phyloP scores from a whole-genome alignment of 1,139 yeast species.

The Geotrichum citri-aurantii region DNA sequence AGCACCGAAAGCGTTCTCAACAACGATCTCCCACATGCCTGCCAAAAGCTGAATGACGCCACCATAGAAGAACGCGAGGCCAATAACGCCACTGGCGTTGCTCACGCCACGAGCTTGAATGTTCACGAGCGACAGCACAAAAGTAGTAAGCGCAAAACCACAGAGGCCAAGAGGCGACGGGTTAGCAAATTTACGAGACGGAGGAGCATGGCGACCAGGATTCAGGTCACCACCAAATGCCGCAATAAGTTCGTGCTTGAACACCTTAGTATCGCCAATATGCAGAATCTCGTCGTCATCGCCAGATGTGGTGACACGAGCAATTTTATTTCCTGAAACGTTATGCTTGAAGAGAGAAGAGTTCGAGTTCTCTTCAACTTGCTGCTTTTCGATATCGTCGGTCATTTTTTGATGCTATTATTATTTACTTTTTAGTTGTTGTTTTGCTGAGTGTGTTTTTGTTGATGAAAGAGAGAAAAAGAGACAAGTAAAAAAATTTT shows the following conservation, averaged over 20 bases:
- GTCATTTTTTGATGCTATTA: not conserved
- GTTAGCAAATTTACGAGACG: slow-evolving; percentile 68
- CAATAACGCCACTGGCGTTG: slow-evolving; percentile 52
- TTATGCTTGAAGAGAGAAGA: not conserved
- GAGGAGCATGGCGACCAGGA: slow-evolving; percentile 57
- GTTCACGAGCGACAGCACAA: slow-evolving; percentile 62
- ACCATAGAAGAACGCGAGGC: slow-evolving; percentile 80
- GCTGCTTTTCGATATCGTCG: slow-evolving; percentile 12
- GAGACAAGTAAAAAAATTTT: slow-evolving; percentile 4
- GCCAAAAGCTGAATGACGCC: slow-evolving; percentile 71
- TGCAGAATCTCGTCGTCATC: slow-evolving; percentile 49
- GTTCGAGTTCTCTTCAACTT: slow-evolving; percentile 4
- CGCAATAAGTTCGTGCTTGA: slow-evolving; percentile 48
- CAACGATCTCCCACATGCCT: slow-evolving; percentile 64
- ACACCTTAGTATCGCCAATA: slow-evolving; percentile 63
- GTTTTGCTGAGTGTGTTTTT: not conserved
- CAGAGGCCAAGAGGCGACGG: slow-evolving; percentile 86
- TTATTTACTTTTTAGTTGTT: not conserved
- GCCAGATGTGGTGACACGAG: slow-evolving; percentile 18
- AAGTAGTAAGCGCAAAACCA: slow-evolving; percentile 80
- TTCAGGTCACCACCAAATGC: slow-evolving; percentile 69
- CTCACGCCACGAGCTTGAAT: slow-evolving; percentile 52
- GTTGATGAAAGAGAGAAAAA: not conserved
- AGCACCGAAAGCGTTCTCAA: slow-evolving; percentile 84
- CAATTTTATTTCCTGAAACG: not conserved